Percentiles rank a stretch among this genome's conserved stretches.
These are phyloP conservation scores for barrel medic (Medicago truncatula) DNA, from an alignment of 306 rosid genomes.

Conservation along the genomic window DNA sequence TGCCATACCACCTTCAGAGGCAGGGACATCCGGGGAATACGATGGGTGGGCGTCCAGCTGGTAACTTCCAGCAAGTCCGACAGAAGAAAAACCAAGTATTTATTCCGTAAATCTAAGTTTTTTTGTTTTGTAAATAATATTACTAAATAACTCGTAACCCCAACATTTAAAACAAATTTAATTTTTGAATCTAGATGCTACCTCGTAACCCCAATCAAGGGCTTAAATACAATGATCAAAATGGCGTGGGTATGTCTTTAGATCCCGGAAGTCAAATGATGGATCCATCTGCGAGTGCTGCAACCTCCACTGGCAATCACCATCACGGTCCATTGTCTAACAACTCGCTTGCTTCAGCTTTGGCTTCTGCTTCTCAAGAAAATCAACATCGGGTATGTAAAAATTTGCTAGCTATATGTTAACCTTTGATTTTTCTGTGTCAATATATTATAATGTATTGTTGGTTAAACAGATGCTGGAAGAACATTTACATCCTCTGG, in stretches of 20 bases:
- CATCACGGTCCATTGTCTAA: slow-evolving; percentile 57
- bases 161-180: not conserved
- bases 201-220: slow-evolving; percentile 73
- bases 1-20: slow-evolving; percentile 78
- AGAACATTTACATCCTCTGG: slow-evolving; percentile 81
- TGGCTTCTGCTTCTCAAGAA: slow-evolving; percentile 80
- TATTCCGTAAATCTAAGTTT: not conserved
- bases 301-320: slow-evolving; percentile 51
- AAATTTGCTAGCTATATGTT: not conserved
- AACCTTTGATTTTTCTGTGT: not conserved
- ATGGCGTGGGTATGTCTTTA: slow-evolving; percentile 55
- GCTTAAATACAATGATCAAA: slow-evolving; percentile 56
- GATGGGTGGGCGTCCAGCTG: slow-evolving; percentile 59
- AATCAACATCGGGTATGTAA: slow-evolving; percentile 67
- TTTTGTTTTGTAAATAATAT: not conserved
- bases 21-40: slow-evolving; percentile 74
- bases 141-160: too few relatives aligned
- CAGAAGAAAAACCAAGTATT: slow-evolving; percentile 58
- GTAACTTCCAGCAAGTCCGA: slow-evolving; percentile 60
- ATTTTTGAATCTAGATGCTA: slow-evolving; percentile 49
- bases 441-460: not conserved
- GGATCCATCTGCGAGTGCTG: slow-evolving; percentile 44
- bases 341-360: slow-evolving; percentile 61
- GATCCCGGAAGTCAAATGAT: slow-evolving; percentile 61
- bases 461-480: slow-evolving; percentile 70